These are phyloP conservation scores for Diaporthe humulicola DNA, from an alignment of 2,329 filamentous ascomycete species.

Conservation along the genomic window DNA sequence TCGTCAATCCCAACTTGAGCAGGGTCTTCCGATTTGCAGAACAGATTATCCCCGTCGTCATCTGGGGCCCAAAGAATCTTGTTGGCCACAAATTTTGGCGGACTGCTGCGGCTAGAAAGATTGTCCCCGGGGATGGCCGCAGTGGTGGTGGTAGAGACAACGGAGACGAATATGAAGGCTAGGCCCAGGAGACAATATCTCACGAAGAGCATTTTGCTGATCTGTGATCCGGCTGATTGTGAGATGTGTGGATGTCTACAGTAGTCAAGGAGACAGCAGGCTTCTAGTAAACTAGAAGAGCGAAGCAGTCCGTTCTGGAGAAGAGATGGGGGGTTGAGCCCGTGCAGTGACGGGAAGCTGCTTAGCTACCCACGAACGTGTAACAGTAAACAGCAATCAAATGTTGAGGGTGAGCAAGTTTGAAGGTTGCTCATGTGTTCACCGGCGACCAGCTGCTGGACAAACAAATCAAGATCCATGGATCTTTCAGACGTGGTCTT, in stretches of 20 bases:
- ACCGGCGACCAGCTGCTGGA: not conserved
- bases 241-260: not conserved
- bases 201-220: not conserved
- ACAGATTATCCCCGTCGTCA: not conserved
- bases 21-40: not conserved
- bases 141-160: not conserved
- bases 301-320: not conserved
- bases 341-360: not conserved
- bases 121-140: not conserved
- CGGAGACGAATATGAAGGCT: not conserved
- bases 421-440: not conserved
- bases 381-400: not conserved
- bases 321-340: not conserved
- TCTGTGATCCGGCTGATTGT: no score
- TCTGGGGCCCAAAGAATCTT: not conserved
- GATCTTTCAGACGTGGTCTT: not conserved
- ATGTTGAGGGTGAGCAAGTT: not conserved
- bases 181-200: not conserved
- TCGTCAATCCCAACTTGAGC: not conserved
- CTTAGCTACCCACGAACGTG: not conserved
- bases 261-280: not conserved
- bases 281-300: no score
- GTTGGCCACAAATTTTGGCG: slow-evolving; percentile 3
- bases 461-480: not conserved
- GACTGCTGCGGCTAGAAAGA: not conserved